Base-by-base conservation (phyloP, 2,329 filamentous ascomycete species). In the Hypoxylon sp. region DNA sequence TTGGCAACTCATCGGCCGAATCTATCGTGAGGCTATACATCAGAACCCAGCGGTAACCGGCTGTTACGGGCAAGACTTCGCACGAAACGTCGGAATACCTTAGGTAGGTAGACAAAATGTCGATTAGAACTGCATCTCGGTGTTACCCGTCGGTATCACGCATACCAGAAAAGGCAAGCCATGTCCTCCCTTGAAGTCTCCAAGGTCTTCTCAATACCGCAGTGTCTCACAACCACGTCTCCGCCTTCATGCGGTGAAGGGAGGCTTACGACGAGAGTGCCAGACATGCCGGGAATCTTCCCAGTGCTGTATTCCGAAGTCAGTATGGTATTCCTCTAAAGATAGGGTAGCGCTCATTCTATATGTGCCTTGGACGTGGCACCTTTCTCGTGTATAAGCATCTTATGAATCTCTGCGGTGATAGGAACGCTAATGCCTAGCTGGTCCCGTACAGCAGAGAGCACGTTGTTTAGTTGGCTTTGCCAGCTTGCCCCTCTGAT, bases 1-100 rank as follows among this genome's bases (percentile, higher is more conserved):
- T 69, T 9, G 70, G 69, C 1, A 62, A 51, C 5, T 55, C 38
- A 1, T 53, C 10, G 13, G 55, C 41, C 4, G 63, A 51, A 4
- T 66, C 55, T 15, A 71, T 53, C 11, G 68, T 66, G 3, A 86
- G 74, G 63, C 84, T 84, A 69, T 83, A 86, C 0, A 77, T 81
- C 9, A 86, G 61, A 8, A 82, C 80, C 51, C 79, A 75, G 2
- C 81, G 78, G 63, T 79, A 77, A 2, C 83, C 82, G 0, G 74
- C 76, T 0, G 62, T 74, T 2, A 85, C 73, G 1, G 77, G 75
- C 13, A 76, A 70, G n/a, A 83, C 73, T 65, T 85, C 77, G 61
- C 84, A 80, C 1, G 71, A 73, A 0, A 84, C 80, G 53, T 85
- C 81, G 0, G 80, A 78, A 65, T 82, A 85, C 83, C 75, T n/a